Percentiles rank a stretch among this genome's conserved stretches.
Conservation (phyloP, 2,329 filamentous ascomycete species). For the Talaromyces sp. region DNA sequence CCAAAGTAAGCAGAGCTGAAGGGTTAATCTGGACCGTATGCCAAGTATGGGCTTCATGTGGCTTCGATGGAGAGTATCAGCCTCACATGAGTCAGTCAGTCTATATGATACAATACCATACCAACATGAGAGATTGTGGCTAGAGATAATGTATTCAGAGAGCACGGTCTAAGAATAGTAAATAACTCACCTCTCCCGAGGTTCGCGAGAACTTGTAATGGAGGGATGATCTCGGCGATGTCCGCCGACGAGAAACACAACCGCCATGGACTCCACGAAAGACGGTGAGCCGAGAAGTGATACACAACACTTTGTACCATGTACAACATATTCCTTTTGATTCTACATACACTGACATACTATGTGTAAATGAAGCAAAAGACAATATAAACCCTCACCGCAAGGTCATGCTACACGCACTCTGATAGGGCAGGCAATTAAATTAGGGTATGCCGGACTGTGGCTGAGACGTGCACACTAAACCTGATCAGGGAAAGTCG, state of each 20-base stretch:
- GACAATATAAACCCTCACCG: conserved; percentile 2
- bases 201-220: background rate
- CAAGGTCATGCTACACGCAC: background rate
- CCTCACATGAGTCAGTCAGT: background rate
- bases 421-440: background rate
- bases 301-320: background rate
- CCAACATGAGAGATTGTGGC: background rate
- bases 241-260: background rate
- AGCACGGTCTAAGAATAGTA: background rate
- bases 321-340: background rate
- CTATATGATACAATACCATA: background rate
- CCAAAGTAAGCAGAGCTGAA: background rate
- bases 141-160: background rate
- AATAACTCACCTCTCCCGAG: background rate
- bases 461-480: conserved; percentile 13
- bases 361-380: background rate
- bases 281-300: background rate
- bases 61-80: background rate
- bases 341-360: background rate
- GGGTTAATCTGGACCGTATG: background rate
- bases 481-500: background rate
- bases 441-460: conserved; percentile 16
- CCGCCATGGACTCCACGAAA: background rate
- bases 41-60: background rate
- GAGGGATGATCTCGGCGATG: conserved; percentile 10